phyloP scores from a whole-genome alignment of 2,329 filamentous ascomycete species.

The Coniella vitis region DNA sequence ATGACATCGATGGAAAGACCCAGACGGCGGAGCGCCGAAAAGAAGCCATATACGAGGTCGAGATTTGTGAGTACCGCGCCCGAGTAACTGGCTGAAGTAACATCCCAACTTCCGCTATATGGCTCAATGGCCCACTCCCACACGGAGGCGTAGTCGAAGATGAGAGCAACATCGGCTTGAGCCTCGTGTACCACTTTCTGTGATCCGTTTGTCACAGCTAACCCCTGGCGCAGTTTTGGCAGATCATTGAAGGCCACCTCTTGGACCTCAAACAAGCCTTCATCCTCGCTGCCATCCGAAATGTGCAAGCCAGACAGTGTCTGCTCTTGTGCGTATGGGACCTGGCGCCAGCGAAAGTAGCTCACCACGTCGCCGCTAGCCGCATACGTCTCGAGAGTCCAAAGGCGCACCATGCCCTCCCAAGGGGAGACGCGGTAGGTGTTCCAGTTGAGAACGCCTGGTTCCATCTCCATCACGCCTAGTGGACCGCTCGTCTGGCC shows the following conservation, averaged over 20 bases:
- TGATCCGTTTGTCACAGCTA: neutral
- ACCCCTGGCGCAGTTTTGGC: constrained; percentile 10
- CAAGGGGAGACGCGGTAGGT: constrained; percentile 18
- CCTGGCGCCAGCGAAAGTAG: constrained; percentile 22
- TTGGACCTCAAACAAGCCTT: constrained; percentile 16
- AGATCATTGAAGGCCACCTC: constrained; percentile 17
- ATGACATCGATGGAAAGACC: constrained; percentile 21
- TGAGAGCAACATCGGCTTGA: constrained; percentile 17
- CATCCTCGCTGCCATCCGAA: constrained; percentile 17
- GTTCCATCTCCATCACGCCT: constrained; percentile 22
- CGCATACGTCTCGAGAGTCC: constrained; percentile 20
- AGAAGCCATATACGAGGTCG: constrained; percentile 19
- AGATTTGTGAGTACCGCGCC: constrained; percentile 15
- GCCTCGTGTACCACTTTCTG: constrained; percentile 4
- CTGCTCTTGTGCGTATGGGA: constrained; percentile 21
- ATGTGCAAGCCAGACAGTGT: constrained; percentile 19
- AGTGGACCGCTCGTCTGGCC: constrained; percentile 15
- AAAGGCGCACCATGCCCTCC: constrained; percentile 20
- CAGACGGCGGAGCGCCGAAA: constrained; percentile 19
- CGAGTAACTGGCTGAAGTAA: constrained; percentile 15
- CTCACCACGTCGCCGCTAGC: constrained; percentile 18
- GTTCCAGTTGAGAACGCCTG: constrained; percentile 21
- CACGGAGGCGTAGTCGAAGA: constrained; percentile 19
- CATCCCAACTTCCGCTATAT: constrained; percentile 20
- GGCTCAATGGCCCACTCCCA: constrained; percentile 21